Evolutionary conservation across 1,284 basidiomycete genomes (phyloP), one percentile per base, ranked within the genome.

Genomic region (Sanghuangporus weigelae): DNA sequence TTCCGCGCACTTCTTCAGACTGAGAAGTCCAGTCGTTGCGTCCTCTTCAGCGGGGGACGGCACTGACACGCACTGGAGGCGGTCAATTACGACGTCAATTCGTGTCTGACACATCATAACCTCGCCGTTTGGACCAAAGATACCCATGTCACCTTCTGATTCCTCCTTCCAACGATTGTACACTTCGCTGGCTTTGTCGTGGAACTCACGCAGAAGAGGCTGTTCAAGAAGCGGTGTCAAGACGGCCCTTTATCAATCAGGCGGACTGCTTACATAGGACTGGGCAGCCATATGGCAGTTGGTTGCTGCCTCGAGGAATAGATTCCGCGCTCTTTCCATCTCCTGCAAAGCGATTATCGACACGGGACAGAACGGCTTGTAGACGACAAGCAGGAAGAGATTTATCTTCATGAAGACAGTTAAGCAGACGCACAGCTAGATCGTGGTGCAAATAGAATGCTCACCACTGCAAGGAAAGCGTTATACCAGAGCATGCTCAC

Each of bases 91-190:
- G 23, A 53, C 16, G 23, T 60, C 59, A 12, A 60, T 42, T 7
- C 59, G 59, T 12, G 48, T 53, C 23, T 60, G 46, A 36, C 59
- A 60, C 11, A 53, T 7, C 40, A 16, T 59, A 21, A 60, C 38
- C 48, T 60, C 59, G 48, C 59, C 59, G 35, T 60, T 60, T 11
- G 59, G 59, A 23, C 59, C 59, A 23, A 60, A 53, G 31, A 60
- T 36, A 10, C 14, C 39, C 21, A 21, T 40, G 31, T 40, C 36
- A 12, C 39, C 49, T 53, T 39, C 50, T 23, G 49, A 53, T 23
- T 42, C 48, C 31, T 53, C 49, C 8, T 50, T 26, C 58, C 58
- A 49, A 19, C 48, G 39, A 11, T 59, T 59, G 23, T 19, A 60
- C 7, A 60, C 59, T 8, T 51, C 59, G 7, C 26, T 31, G 16